A percentile compares a stretch with the other conserved stretches of the same genome.
phyloP scores from a whole-genome alignment of 805 yeast species.

The Tanozyma kutaoensis region DNA sequence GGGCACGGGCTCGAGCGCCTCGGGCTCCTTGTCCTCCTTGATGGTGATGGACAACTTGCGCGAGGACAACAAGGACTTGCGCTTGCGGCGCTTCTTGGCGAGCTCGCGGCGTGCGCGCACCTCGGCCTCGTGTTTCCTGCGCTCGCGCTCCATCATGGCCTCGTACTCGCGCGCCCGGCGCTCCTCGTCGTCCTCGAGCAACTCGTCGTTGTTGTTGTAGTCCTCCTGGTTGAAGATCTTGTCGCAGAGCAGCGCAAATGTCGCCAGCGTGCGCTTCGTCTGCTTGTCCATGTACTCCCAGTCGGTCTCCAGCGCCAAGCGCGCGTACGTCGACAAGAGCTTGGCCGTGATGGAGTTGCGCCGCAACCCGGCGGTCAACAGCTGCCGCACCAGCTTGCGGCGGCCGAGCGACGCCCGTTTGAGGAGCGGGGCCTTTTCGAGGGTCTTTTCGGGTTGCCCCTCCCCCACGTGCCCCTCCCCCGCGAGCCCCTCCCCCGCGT shows the following conservation, averaged over 20 bases:
- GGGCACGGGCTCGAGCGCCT: too few species aligned
- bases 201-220: conserved; percentile 35
- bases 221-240: conserved; percentile 60
- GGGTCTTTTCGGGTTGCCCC: conserved; percentile 6
- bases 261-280: conserved; percentile 64
- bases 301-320: conserved; percentile 43
- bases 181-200: conserved; percentile 28
- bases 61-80: conserved; percentile 24
- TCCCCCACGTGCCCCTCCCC: too few species aligned
- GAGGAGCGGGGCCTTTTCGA: background rate
- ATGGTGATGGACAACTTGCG: conserved; percentile 22
- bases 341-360: conserved; percentile 65
- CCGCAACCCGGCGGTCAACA: conserved; percentile 32
- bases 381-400: conserved; percentile 24
- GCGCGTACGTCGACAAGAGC: conserved; percentile 60
- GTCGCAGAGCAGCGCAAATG: conserved; percentile 68
- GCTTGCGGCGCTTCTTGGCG: conserved; percentile 29
- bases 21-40: background rate
- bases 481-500: too few species aligned
- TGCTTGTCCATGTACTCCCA: conserved; percentile 63
- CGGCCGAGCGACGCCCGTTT: conserved; percentile 9
- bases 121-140: conserved; percentile 40
- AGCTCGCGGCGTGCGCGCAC: conserved; percentile 31
- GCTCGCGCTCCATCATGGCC: conserved; percentile 30
- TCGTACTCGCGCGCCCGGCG: conserved; percentile 31